Percentiles rank a stretch among this genome's conserved stretches.
These are phyloP conservation scores for Podospora pseudocomata DNA, from an alignment of 495 filamentous ascomycete species.

Conservation along the genomic window DNA sequence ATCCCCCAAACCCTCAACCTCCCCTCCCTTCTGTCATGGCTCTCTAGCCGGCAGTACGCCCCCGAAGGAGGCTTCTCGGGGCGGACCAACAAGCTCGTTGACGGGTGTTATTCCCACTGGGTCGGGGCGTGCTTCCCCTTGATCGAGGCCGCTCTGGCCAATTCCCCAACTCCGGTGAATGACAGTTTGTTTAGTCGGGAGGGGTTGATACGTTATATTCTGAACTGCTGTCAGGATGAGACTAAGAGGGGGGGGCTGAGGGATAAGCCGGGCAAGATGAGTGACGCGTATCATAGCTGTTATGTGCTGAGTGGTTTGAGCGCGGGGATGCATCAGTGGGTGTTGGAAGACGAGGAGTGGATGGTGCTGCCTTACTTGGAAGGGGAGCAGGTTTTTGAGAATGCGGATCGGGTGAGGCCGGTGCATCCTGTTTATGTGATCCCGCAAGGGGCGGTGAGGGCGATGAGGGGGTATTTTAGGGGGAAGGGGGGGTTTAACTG, in stretches of 20 bases:
- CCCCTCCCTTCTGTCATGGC: constrained; percentile 73
- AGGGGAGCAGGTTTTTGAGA: constrained; percentile 48
- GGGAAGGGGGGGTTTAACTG: constrained; percentile 47
- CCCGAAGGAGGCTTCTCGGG: constrained; percentile 91
- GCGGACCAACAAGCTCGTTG: constrained; percentile 95
- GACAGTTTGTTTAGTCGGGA: constrained; percentile 70
- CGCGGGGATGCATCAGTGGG: constrained; percentile 71
- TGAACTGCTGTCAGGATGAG: constrained; percentile 77
- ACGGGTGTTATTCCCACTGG: constrained; percentile 98
- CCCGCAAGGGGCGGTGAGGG: constrained; percentile 63
- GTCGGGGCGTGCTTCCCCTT: constrained; percentile 91
- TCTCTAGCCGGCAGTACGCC: constrained; percentile 81
- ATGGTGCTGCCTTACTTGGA: constrained; percentile 48
- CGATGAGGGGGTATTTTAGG: constrained; percentile 61
- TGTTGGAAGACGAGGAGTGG: constrained; percentile 56
- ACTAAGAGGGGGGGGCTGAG: constrained; percentile 70
- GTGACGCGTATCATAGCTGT: constrained; percentile 88
- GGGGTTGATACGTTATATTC: constrained; percentile 80
- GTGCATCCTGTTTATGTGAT: constrained; percentile 86
- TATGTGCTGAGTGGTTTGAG: constrained; percentile 87
- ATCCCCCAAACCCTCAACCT: constrained; percentile 73
- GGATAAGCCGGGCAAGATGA: constrained; percentile 85
- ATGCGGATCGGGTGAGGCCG: constrained; percentile 50
- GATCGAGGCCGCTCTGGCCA: constrained; percentile 68
- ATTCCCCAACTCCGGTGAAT: constrained; percentile 14